A percentile compares a stretch with the other conserved stretches of the same genome.
Evolutionary conservation across 139 green algal genomes (phyloP).

Genomic region (Chlamydomonas incerta): DNA sequence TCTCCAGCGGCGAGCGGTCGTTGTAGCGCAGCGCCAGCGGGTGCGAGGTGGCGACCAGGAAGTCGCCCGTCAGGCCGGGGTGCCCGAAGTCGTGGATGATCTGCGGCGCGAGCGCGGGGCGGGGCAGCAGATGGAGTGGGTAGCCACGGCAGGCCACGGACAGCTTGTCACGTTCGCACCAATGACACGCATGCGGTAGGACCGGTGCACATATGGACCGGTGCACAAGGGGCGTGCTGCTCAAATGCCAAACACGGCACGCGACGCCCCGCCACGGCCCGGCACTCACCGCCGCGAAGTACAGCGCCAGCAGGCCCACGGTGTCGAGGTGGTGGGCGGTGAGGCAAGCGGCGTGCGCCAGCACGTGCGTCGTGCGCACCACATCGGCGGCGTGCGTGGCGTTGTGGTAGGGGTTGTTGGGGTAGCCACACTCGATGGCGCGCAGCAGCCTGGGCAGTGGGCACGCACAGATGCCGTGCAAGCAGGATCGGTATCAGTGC

Average conservation of each 20-base stretch:
- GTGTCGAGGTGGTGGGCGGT: not conserved
- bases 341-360: constrained; percentile 39
- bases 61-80: constrained; percentile 63
- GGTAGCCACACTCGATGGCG: constrained; percentile 47
- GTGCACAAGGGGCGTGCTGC: too few relatives aligned
- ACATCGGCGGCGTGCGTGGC: constrained; percentile 62
- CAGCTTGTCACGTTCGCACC: too few relatives aligned
- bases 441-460: constrained; percentile 49
- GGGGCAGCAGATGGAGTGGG: too few relatives aligned
- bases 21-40: constrained; percentile 56
- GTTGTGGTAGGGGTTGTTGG: constrained; percentile 64
- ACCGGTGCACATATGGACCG: too few relatives aligned
- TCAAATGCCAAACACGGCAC: too few relatives aligned
- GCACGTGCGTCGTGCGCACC: constrained; percentile 52
- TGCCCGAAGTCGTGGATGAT: constrained; percentile 61
- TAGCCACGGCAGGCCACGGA: too few relatives aligned
- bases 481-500: too few relatives aligned
- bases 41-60: constrained; percentile 56
- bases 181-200: too few relatives aligned
- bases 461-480: too few relatives aligned
- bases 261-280: too few relatives aligned
- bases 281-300: constrained; percentile 37
- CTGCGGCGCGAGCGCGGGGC: too few relatives aligned
- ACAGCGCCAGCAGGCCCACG: constrained; percentile 14
- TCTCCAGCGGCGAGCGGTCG: constrained; percentile 53